Conservation (phyloP, 495 filamentous ascomycete species). For the Massariosphaeria phaeospora region DNA sequence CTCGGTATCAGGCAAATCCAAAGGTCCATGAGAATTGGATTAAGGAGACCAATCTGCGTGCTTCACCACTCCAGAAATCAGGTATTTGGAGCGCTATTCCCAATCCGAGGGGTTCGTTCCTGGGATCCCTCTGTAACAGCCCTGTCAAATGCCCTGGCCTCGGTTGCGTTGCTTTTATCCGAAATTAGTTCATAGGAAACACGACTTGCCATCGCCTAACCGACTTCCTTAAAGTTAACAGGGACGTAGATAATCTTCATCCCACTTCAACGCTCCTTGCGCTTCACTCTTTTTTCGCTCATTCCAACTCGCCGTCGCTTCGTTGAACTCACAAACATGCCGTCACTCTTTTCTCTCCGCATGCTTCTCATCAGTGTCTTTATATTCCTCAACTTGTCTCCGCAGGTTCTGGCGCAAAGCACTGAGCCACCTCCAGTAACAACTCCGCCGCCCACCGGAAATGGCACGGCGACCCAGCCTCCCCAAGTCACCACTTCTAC, state of each 20-base stretch:
- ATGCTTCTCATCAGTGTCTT: constrained; percentile 19
- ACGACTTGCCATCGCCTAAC: constrained; percentile 18
- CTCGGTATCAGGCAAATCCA: not conserved
- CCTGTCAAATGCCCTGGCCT: not conserved
- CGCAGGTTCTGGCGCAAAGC: constrained; percentile 19
- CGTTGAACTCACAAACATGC: constrained; percentile 24
- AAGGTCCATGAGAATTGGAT: constrained; percentile 7
- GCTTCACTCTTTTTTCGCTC: constrained; percentile 2
- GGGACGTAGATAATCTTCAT: no score
- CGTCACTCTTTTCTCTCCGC: constrained; percentile 29
- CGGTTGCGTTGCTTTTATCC: constrained; percentile 15
- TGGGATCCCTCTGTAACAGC: not conserved
- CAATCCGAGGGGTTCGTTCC: constrained; percentile 7
- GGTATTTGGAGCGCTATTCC: constrained; percentile 11
- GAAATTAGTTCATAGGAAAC: constrained; percentile 21
- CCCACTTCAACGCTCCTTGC: not conserved
- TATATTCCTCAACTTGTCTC: constrained; percentile 14
- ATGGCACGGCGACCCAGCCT: constrained; percentile 2
- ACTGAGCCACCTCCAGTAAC: not conserved
- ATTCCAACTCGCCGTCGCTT: not conserved
- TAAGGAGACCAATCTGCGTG: constrained; percentile 21
- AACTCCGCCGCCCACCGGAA: not conserved
- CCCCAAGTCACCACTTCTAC: constrained; percentile 18
- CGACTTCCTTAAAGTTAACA: constrained; percentile 12
- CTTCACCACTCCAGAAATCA: constrained; percentile 14